Evolutionary conservation across 148 eudicot genomes (phyloP), one percentile per base, ranked within the genome.

Genomic region (Suaeda aralocaspica): DNA sequence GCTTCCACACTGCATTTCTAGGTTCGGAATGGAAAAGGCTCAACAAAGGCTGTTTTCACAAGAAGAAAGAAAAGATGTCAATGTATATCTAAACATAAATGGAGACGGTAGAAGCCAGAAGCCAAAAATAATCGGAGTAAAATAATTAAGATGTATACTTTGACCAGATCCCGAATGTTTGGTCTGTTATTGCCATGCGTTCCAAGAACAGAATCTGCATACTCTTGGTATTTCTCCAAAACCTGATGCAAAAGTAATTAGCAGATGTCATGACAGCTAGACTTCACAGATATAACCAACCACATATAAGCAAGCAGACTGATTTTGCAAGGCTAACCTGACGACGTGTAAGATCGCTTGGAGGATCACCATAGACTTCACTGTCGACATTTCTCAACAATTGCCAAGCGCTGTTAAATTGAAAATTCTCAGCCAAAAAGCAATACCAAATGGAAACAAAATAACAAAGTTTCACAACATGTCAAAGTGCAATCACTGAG

Each of bases 1-100:
- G 93, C 79, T 89, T 95, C 96, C 93, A 91, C 22, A 89, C 65
- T 57, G 86, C 82, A 80, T 89, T 91, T 80, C 97, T 84, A 69
- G 97, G 97, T 66, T 80, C 89, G 10, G 86, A 78, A 79, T 91
- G 87, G 74, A 95, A 94, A 61, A 95, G 85, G 41, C 86, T 84
- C 66, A 89, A 78, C 73, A 89, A 45, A 78, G 99, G 99, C 97
- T 94, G 89, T 25, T 48, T 55, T 29, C 52, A 64, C 59, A 29
- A 44, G 9, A 36, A 4, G 16, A 59, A 30, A 9, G 36, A 12
- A 39, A 34, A 4, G n/a, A 34, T 45, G 10, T 26, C 21, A 64
- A 36, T 28, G 18, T 22, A 64, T n/a, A 51, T 51, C 69, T 36
- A 57, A 62, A 72, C 25, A 25, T 16, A 70, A 36, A 22, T 45